Base-by-base conservation (phyloP, 768 basidiomycete genomes). In the Daedaleopsis sinensis region DNA sequence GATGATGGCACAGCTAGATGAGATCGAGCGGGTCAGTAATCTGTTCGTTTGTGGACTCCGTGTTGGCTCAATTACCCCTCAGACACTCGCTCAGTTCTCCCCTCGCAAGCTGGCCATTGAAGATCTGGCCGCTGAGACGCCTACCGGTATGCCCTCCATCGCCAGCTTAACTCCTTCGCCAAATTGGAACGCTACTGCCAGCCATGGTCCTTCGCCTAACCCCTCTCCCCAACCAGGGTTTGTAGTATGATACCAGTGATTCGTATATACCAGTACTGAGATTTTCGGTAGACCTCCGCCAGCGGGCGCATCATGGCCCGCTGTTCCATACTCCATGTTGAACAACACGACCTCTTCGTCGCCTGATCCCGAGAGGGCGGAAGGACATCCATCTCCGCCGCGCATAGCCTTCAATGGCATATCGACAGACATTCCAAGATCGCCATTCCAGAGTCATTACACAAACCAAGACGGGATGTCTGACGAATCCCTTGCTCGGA, bases 1-100 rank as follows among this genome's bases (percentile, higher is more conserved):
- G 46, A 85, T 93, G 86, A 85, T 80, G 65, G 85, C 87, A 18
- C 83, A 89, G 70, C 75, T 94, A 23, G 92, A 94, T 69, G 88
- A 89, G 72, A 89, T 94, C 50, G 91, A 94, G 70, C 82, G 82
- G 79, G 90, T 82, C 50, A 35, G 66, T 79, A 12, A 62, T 8
- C 67, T 65, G 19, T 43, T 52, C 9, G 23, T 27, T 42, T 43
- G 46, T 49, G 60, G 44, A 5, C 12, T n/a, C 15, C 24, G 5
- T 19, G 13, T 39, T 18, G 39, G 27, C 27, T 32, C 27, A 32
- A 32, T 7, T 7, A 7, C 7, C 4, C 10, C 16, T 19, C 32
- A 71, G 69, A 67, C 53, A 19, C 68, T 73, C 18, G 58, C 62
- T 15, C 66, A 69, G 65, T 64, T 71, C 58, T 70, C 71, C 1